Base-by-base conservation (phyloP, 495 filamentous ascomycete genomes). In the Penicillium salamii region DNA sequence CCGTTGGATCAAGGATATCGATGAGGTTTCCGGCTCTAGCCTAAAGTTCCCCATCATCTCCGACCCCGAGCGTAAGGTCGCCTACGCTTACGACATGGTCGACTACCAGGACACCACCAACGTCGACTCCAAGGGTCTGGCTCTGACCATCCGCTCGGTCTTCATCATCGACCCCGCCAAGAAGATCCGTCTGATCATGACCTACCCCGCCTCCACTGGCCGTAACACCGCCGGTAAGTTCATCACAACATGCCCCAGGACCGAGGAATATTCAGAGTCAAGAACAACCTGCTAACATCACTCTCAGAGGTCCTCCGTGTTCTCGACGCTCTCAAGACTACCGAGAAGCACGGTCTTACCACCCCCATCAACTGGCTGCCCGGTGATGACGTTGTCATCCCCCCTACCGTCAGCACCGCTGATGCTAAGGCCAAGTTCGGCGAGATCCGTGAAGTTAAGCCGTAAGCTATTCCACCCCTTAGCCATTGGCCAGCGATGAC, bases 151-250 rank as follows among this genome's bases (percentile, higher is more conserved):
- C 56, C 80, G 84, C 49, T 78, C 78, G 32, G 81, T 87, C 38
- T 86, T 85, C 64, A 75, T 88, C 55, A 86, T 88, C 57, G 84
- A 87, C 62, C 84, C 84, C 20, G 52, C 63, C 52, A 86, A 87
- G 75, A 86, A 84, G 74, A 83, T 88, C 59, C 78, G 80, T 23
- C 65, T 84, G 56, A 83, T 75, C 18, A 82, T 86, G 81, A 75
- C 79, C 68, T 88, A 88, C 63, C 84, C 84, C 17, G 82, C 83
- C 26, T 78, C 74, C 14, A 84, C 81, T 11, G 84, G 84, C 29
- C 63, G 84, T 19, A 87, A 86, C 69, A 78, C 84, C 5, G 65
- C 72, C 1, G 84, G 29, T 32, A 13, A 32, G 29, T 32, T 12
- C 11, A 4, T 26, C 29, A 11, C 11, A 12, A 11, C 12, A 12